These are phyloP conservation scores for Picochlorum sp. DNA, from an alignment of 139 green algal genomes.

Conservation along the genomic window DNA sequence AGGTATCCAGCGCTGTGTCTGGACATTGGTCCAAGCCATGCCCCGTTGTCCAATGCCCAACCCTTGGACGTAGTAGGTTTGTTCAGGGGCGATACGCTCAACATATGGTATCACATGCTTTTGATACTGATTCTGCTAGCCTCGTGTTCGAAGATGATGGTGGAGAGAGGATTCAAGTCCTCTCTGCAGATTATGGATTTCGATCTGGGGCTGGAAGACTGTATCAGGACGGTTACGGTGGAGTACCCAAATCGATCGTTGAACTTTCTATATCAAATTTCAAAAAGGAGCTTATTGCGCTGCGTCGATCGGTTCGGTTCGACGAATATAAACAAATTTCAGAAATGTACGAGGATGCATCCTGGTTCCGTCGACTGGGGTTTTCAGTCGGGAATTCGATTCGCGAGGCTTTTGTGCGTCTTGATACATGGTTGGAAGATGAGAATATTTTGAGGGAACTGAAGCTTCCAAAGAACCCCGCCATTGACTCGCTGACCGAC, in stretches of 20 bases:
- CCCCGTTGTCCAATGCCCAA: no score
- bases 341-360: not conserved
- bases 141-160: constrained; percentile 9
- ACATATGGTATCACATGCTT: not conserved
- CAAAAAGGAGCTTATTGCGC: constrained; percentile 46
- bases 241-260: constrained; percentile 54
- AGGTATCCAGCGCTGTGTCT: no score
- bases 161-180: constrained; percentile 35
- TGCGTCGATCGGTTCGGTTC: constrained; percentile 56
- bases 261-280: constrained; percentile 66
- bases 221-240: constrained; percentile 72
- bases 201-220: constrained; percentile 62
- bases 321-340: constrained; percentile 50
- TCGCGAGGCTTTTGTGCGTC: not conserved
- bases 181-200: constrained; percentile 83
- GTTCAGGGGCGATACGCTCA: not conserved
- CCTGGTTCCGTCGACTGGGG: not conserved
- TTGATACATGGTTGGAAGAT: constrained; percentile 42
- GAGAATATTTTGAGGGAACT: constrained; percentile 36
- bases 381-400: not conserved
- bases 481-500: constrained; percentile 1
- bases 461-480: constrained; percentile 11
- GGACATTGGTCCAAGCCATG: no score
- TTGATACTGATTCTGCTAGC: not conserved
- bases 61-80: constrained; percentile 1